Conservation (phyloP, 1,284 basidiomycete genomes). For the Trichosporon asahii region DNA sequence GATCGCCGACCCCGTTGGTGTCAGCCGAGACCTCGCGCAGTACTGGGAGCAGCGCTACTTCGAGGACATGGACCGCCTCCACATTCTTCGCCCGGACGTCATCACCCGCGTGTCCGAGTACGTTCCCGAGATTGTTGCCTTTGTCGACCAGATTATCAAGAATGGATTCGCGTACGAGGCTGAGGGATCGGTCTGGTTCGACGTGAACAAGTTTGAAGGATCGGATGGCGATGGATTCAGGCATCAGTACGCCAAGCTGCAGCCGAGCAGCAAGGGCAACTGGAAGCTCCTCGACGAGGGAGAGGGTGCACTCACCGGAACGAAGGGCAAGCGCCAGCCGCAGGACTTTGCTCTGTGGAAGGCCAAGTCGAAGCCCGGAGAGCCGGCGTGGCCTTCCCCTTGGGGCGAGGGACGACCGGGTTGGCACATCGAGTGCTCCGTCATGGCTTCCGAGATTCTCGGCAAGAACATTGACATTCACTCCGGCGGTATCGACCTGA, state of each 20-base stretch:
- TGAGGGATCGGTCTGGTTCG: constrained; percentile 92
- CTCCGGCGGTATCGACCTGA: constrained; percentile 92
- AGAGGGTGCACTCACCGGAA: constrained; percentile 75
- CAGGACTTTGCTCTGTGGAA: constrained; percentile 98
- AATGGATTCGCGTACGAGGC: constrained; percentile 89
- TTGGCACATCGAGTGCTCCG: constrained; percentile 99
- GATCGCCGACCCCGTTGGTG: constrained; percentile 73
- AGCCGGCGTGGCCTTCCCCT: constrained; percentile 92
- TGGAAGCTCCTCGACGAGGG: constrained; percentile 85
- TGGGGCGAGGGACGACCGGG: constrained; percentile 98
- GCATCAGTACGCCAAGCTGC: constrained; percentile 86
- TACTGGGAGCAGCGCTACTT: constrained; percentile 92
- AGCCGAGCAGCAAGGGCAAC: constrained; percentile 94
- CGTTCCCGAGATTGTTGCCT: constrained; percentile 88
- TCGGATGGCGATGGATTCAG: constrained; percentile 58
- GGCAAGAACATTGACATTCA: constrained; percentile 97
- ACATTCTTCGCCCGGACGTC: constrained; percentile 82
- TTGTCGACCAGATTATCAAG: constrained; percentile 78
- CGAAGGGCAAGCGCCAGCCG: constrained; percentile 59
- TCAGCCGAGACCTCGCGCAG: constrained; percentile 78
- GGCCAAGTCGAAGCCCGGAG: constrained; percentile 85
- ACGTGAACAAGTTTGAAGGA: constrained; percentile 82
- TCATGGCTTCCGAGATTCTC: constrained; percentile 93
- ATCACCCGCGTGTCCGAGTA: constrained; percentile 96
- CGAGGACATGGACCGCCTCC: constrained; percentile 83